Evolutionary conservation across 305 asterid genomes (phyloP).

Genomic region (Stenogyne calaminthoides): DNA sequence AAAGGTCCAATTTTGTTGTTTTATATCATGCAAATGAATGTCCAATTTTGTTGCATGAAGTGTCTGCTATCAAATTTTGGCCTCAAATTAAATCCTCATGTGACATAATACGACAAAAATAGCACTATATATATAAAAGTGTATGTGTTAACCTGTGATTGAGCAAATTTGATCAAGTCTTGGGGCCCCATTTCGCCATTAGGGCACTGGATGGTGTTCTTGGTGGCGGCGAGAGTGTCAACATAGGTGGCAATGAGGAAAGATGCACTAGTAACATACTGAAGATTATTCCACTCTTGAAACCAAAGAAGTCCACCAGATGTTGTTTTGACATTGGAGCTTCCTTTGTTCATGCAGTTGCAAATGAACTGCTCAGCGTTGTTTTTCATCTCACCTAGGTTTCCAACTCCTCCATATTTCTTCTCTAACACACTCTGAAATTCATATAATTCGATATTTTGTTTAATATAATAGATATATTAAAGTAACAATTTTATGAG

Average conservation of each 20-base stretch:
- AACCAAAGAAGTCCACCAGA: conserved; percentile 53
- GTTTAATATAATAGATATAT: no score
- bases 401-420: conserved; percentile 16
- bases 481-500: no score
- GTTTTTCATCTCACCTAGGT: conserved; percentile 31
- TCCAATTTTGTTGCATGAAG: no score
- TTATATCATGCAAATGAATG: no score
- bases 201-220: conserved; percentile 35
- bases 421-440: conserved; percentile 41
- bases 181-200: conserved; percentile 32
- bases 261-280: conserved; percentile 54
- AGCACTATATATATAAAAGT: not conserved
- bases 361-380: conserved; percentile 58
- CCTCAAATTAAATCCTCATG: no score
- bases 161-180: conserved; percentile 38
- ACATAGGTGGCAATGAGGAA: conserved; percentile 48
- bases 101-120: not conserved
- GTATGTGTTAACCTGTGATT: conserved; percentile 48
- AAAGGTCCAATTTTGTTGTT: no score
- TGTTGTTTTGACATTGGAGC: conserved; percentile 36
- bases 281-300: conserved; percentile 56
- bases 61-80: no score
- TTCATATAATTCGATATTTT: not conserved
- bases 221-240: conserved; percentile 30
- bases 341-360: conserved; percentile 53